A percentile compares a stretch with the other conserved stretches of the same genome.
Evolutionary conservation across 164 flowering plant species (phyloP).

Genomic region (Cinnamomum micranthum): DNA sequence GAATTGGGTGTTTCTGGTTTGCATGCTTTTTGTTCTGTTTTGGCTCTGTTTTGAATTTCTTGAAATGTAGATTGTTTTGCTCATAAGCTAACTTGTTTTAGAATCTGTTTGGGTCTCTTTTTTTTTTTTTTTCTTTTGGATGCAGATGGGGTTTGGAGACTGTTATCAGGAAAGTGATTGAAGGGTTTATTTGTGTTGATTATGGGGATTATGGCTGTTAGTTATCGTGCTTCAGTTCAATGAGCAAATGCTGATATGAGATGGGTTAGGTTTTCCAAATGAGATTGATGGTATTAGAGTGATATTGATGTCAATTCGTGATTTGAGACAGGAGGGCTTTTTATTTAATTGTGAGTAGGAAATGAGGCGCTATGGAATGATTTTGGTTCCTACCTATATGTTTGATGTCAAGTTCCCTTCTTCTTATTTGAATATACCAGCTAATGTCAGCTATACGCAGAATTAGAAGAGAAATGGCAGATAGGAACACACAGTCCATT

Average conservation of each 20-base stretch:
- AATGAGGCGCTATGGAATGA: not conserved
- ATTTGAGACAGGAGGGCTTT: not conserved
- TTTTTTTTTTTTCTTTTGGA: not conserved
- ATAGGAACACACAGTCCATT: conserved; percentile 30
- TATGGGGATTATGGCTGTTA: not conserved
- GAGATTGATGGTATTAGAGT: not conserved
- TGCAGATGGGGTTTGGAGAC: not conserved
- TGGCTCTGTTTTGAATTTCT: not conserved
- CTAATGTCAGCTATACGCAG: not conserved
- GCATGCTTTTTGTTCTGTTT: not conserved
- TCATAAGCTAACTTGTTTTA: no score
- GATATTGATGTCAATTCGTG: not conserved
- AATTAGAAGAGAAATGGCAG: conserved; percentile 7
- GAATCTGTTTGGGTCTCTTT: not conserved
- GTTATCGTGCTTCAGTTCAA: not conserved
- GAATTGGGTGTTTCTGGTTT: no score
- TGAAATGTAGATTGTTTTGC: not conserved
- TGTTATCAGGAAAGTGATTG: not conserved
- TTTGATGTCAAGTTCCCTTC: not conserved
- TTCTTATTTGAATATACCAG: not conserved
- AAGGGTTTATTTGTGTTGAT: not conserved
- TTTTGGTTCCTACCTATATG: not conserved
- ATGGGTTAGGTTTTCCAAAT: not conserved
- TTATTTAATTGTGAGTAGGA: not conserved
- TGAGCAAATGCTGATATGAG: not conserved